Conservation (phyloP, 345 rosid genomes). For the Citrus australasica region DNA sequence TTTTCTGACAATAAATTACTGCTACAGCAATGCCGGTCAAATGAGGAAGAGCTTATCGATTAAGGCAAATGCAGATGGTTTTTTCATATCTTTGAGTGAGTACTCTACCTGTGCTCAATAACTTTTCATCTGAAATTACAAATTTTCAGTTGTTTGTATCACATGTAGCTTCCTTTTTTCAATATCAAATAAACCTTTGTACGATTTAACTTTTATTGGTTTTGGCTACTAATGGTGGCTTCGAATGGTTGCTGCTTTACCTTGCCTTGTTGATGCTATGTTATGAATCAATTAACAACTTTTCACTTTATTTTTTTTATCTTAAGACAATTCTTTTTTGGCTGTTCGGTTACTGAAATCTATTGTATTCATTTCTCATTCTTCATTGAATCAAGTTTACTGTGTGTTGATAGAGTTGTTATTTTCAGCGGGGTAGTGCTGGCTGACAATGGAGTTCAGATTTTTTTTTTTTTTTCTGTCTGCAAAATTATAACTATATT, state of each 20-base stretch:
- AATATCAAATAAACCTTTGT: neutral
- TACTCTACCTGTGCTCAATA: neutral
- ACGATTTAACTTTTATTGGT: neutral
- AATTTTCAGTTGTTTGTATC: neutral
- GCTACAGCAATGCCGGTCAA: constrained; percentile 87
- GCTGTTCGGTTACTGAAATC: neutral
- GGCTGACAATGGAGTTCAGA: neutral
- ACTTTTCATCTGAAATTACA: neutral
- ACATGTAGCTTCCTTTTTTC: neutral
- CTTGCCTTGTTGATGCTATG: neutral
- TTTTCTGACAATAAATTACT: constrained; percentile 15
- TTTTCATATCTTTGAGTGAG: constrained; percentile 79
- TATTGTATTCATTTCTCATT: neutral
- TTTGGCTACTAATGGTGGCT: neutral
- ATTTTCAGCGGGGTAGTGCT: neutral
- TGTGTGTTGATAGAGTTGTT: neutral
- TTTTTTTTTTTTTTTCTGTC: too few relatives aligned
- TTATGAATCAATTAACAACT: neutral
- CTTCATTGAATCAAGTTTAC: too few relatives aligned
- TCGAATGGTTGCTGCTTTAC: neutral
- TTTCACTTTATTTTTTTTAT: neutral
- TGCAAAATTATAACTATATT: neutral
- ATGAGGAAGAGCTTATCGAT: constrained; percentile 83
- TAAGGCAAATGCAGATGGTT: constrained; percentile 67
- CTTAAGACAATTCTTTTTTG: neutral